These are phyloP conservation scores for Daldinia concentrica DNA, from an alignment of 495 filamentous ascomycete species.

Conservation along the genomic window DNA sequence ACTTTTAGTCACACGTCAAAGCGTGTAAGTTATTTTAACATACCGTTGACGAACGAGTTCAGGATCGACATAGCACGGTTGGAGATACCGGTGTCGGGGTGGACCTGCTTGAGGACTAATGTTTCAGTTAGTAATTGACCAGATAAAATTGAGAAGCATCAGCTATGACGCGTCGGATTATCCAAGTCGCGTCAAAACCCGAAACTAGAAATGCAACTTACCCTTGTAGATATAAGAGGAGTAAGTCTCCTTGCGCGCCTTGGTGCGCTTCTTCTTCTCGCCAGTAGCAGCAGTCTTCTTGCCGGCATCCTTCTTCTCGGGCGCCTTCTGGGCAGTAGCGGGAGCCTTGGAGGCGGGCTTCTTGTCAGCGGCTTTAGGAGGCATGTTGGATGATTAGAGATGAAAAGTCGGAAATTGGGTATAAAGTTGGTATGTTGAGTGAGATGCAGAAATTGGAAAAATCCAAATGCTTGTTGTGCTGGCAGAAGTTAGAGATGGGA, in stretches of 20 bases:
- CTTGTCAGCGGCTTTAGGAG: slow-evolving; percentile 98
- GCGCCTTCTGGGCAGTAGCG: slow-evolving; percentile 72
- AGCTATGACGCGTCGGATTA: slow-evolving; percentile 3
- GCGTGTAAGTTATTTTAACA: slow-evolving; percentile 44
- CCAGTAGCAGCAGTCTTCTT: slow-evolving; percentile 98
- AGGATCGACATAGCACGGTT: slow-evolving; percentile 99
- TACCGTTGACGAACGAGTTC: slow-evolving; percentile 99
- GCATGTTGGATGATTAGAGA: slow-evolving; percentile 70
- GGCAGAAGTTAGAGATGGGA: slow-evolving; percentile 49
- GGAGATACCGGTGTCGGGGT: slow-evolving; percentile 99
- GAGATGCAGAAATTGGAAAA: slow-evolving; percentile 43
- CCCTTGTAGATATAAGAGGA: slow-evolving; percentile 99
- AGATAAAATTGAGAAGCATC: not conserved
- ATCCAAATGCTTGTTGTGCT: slow-evolving; percentile 38
- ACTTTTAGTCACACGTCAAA: not conserved
- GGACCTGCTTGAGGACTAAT: slow-evolving; percentile 98
- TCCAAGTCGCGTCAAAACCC: slow-evolving; percentile 8
- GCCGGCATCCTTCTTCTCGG: slow-evolving; percentile 99
- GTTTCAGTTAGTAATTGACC: not conserved
- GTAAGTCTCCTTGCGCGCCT: slow-evolving; percentile 99
- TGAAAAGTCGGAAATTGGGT: slow-evolving; percentile 23
- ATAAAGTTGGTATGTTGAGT: slow-evolving; percentile 36
- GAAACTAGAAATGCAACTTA: slow-evolving; percentile 56
- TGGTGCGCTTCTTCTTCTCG: slow-evolving; percentile 99
- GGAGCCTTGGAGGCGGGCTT: slow-evolving; percentile 98